Conservation (phyloP, 371 early-diverging fungal species). For the Smittium mucronatum region DNA sequence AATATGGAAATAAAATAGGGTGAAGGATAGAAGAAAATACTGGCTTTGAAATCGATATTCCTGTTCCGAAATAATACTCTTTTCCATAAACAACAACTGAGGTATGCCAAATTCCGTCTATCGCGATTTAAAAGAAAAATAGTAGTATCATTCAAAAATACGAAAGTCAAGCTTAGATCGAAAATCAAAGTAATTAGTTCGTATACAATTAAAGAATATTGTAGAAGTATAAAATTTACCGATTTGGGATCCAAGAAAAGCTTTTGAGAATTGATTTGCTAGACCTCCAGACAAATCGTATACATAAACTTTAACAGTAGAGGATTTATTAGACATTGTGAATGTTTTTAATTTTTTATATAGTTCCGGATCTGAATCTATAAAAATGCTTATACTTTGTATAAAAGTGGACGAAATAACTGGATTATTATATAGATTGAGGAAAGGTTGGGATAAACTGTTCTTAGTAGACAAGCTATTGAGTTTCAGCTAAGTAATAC, state of each 20-base stretch:
- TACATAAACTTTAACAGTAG: constrained; percentile 46
- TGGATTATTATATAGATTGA: too few relatives aligned
- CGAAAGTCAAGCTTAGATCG: background rate
- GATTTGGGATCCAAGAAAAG: constrained; percentile 2
- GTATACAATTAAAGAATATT: background rate
- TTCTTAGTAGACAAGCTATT: too few relatives aligned
- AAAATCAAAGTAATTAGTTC: background rate
- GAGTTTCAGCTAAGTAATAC: too few relatives aligned
- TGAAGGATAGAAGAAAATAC: background rate
- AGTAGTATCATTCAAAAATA: background rate
- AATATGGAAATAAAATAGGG: background rate
- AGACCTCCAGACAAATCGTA: constrained; percentile 70
- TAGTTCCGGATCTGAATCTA: too few relatives aligned
- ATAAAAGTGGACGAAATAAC: too few relatives aligned
- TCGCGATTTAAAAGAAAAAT: background rate
- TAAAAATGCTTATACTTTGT: too few relatives aligned
- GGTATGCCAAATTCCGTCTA: constrained; percentile 80
- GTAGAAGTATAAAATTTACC: constrained; percentile 3
- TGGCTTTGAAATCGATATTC: constrained; percentile 44
- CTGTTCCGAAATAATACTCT: constrained; percentile 79
- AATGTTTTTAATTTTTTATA: too few relatives aligned
- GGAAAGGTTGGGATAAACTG: too few relatives aligned
- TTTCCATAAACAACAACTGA: constrained; percentile 73
- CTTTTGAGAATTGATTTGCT: constrained; percentile 44
- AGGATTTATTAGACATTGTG: background rate